phyloP scores from a whole-genome alignment of 768 basidiomycete species.

The Serendipita indica region DNA sequence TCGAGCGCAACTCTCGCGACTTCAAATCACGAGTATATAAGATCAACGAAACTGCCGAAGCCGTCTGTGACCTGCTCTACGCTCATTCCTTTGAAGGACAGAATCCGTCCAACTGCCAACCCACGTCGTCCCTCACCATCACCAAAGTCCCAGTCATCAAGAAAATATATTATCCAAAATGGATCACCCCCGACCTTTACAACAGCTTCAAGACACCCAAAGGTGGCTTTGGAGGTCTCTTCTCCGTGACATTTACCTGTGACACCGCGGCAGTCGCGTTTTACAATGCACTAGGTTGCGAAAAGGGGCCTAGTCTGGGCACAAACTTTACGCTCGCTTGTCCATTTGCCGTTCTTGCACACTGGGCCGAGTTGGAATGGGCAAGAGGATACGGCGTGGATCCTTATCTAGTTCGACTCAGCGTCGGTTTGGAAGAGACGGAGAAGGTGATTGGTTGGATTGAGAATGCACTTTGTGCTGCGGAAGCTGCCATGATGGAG shows the following conservation, averaged over 20 bases:
- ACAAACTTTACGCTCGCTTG: conserved; percentile 94
- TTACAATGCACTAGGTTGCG: conserved; percentile 67
- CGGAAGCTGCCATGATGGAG: conserved; percentile 32
- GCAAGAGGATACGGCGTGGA: conserved; percentile 79
- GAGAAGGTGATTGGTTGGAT: conserved; percentile 44
- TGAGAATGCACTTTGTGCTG: conserved; percentile 50
- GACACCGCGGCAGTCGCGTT: conserved; percentile 55
- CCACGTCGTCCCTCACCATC: not conserved
- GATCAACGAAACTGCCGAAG: conserved; percentile 74
- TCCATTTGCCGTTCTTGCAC: conserved; percentile 85
- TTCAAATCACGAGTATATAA: conserved; percentile 57
- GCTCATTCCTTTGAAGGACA: conserved; percentile 32
- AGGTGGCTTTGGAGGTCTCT: conserved; percentile 73
- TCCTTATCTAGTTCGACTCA: conserved; percentile 66
- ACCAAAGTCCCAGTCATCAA: conserved; percentile 37
- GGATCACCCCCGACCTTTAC: conserved; percentile 55
- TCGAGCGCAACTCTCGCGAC: conserved; percentile 97
- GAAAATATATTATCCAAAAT: conserved; percentile 84
- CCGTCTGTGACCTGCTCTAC: conserved; percentile 63
- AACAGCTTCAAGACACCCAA: conserved; percentile 24
- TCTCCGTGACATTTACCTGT: conserved; percentile 73
- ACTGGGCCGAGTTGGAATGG: conserved; percentile 84
- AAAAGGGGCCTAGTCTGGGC: conserved; percentile 83
- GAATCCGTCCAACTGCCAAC: too few species aligned
- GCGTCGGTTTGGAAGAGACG: conserved; percentile 76